Base-by-base conservation (phyloP, 768 basidiomycete genomes). In the Boletus rubropictus region DNA sequence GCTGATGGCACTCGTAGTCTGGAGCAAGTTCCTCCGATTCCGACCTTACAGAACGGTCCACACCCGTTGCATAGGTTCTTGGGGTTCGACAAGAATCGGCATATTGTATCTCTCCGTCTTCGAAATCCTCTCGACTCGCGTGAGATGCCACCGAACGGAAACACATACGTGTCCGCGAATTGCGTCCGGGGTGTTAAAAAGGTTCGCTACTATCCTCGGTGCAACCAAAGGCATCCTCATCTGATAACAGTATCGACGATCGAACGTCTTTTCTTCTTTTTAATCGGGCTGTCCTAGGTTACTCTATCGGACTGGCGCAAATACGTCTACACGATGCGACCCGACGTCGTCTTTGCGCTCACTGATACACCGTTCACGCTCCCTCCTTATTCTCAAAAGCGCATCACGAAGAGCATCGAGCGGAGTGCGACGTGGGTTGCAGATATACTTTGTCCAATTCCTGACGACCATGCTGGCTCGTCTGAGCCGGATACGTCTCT, bases 121-220 rank as follows among this genome's bases (percentile, higher is more conserved):
- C 72, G 89, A 17, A 81, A 91, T 68, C 84, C 86, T 0, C 63
- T 69, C 33, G 82, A 88, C 61, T 69, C 64, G 5, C 67, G 76
- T 36, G 81, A 81, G 52, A 83, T 88, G 77, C 88, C 89, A 0
- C 69, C 86, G 0, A 91, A 89, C 52, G 79, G 81, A 3, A 78
- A 81, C 29, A 54, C 70, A 6, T 69, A 76, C 50, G 65, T 88
- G 10, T 73, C 75, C 3, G 81, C 79, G 0, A 68, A 73, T 27
- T 82, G 81, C 43, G 64, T 84, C 22, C 72, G 86, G 9, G 89
- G 89, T 8, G 79, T 89, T 1, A 76, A 80, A 21, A 85, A 83
- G 79, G 86, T 84, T 27, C 21, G 69, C 45, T 39, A 20, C 11
- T 14, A 15, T 46, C 28, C 24, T 28, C 24, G 28, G 4, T 25